Base-by-base conservation (phyloP, 2,329 filamentous ascomycete genomes). In the Fusarium sp. region DNA sequence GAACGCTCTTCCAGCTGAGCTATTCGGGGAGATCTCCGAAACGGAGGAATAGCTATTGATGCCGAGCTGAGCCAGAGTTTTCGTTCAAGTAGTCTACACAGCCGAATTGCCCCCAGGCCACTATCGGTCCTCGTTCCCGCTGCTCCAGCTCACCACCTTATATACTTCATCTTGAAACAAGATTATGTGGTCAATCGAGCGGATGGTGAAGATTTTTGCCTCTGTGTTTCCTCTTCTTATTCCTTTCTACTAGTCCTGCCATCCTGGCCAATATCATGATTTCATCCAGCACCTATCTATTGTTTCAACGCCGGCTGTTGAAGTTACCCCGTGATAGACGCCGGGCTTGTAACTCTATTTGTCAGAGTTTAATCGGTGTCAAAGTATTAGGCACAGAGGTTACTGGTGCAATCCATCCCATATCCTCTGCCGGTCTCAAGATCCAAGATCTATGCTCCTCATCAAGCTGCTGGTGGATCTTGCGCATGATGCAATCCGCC, bases 1-100 rank as follows among this genome's bases (percentile, higher is more conserved):
- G 54, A 56, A 56, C 54, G 54, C 54, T 56, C 54, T 56, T 56
- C 54, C 54, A 56, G 54, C 54, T 56, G 54, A 56, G 54, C 54
- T 56, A 56, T 56, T 56, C 54, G 54, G 54, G 54, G 54, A 56
- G 46, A 52, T 56, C 53, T 52, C 53, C 53, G 20, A 15, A 43
- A 8, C 46, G 53, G 53, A 56, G 53, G 53, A 56, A 56, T 56
- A 56, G 53, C 53, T 35, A 56, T 52, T 56, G 37, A 15, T 56
- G 46, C 14, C 5, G 13, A 19, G 9, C 9, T n/a, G 8, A 10
- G 17, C 3, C 3, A 3, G 8, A n/a, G 8, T n/a, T n/a, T 10
- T 9, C 2, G 7, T 37, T 19, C 9, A 37, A n/a, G 35, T 37
- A 37, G 13, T 15, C 27, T 30, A 25, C 27, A 27, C 25, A 27